Evolutionary conservation across 1,284 basidiomycete species (phyloP).

Genomic region (Irpex sp.): DNA sequence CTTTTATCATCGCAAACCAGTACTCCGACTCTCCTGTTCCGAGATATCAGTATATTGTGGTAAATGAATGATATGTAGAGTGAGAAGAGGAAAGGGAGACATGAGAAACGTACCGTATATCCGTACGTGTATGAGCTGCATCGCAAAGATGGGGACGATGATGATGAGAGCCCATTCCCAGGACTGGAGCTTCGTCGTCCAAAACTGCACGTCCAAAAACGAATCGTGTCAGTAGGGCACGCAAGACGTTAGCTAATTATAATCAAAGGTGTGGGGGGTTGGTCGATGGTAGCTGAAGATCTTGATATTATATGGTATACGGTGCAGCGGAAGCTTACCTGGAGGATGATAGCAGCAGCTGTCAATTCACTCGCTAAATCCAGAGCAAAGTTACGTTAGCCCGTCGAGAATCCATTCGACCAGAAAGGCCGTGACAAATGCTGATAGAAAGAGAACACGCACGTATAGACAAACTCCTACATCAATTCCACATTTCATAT

Average conservation of each 20-base stretch:
- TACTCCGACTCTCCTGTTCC: slow-evolving; percentile 25
- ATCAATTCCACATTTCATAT: too few relatives aligned
- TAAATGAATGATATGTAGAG: neutral
- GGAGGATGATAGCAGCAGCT: slow-evolving; percentile 35
- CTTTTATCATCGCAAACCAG: slow-evolving; percentile 30
- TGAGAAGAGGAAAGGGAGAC: neutral
- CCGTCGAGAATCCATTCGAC: too few relatives aligned
- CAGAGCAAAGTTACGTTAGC: too few relatives aligned
- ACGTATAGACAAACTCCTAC: too few relatives aligned
- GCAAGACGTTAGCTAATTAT: too few relatives aligned
- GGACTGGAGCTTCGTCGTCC: slow-evolving; percentile 26
- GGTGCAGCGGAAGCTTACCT: slow-evolving; percentile 30
- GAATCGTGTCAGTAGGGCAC: too few relatives aligned
- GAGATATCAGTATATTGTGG: neutral
- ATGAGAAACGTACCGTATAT: slow-evolving; percentile 37
- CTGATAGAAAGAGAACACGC: too few relatives aligned
- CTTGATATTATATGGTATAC: too few relatives aligned
- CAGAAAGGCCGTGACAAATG: too few relatives aligned
- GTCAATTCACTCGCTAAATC: slow-evolving; percentile 37
- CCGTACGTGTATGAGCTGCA: slow-evolving; percentile 41
- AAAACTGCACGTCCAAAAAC: too few relatives aligned
- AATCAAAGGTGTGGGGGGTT: too few relatives aligned
- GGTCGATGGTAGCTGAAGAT: too few relatives aligned
- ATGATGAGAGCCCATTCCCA: slow-evolving; percentile 52
- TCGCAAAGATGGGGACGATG: slow-evolving; percentile 38